Evolutionary conservation across 1,139 yeast genomes (phyloP).

Genomic region (Saccharomyces hybrid): DNA sequence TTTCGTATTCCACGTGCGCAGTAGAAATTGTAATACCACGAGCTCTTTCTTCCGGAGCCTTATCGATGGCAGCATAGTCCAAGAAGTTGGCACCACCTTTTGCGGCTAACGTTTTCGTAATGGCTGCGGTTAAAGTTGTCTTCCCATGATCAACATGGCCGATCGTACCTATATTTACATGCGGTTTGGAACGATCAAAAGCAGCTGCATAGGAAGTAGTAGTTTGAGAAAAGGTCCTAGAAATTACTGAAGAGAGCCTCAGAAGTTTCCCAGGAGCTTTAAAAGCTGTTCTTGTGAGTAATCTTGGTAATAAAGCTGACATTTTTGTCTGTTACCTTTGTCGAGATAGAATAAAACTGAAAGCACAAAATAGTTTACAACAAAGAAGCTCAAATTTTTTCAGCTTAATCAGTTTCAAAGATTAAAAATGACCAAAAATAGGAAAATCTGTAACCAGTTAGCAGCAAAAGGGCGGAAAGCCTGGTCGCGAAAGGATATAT

Average conservation of each 20-base stretch:
- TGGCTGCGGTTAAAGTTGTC: constrained; percentile 96
- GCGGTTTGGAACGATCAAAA: constrained; percentile 90
- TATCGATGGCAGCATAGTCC: constrained; percentile 90
- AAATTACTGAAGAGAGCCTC: constrained; percentile 1
- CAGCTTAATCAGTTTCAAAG: neutral
- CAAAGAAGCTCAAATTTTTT: neutral
- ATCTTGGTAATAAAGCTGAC: neutral
- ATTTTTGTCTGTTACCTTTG: neutral
- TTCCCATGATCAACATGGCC: constrained; percentile 99
- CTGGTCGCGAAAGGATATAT: neutral
- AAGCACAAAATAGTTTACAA: neutral
- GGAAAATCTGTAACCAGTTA: neutral
- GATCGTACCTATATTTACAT: constrained; percentile 90
- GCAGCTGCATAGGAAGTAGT: constrained; percentile 43
- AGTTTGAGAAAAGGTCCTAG: constrained; percentile 6
- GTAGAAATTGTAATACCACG: constrained; percentile 98
- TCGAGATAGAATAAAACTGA: neutral
- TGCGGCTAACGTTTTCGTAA: constrained; percentile 85
- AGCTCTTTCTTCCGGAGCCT: constrained; percentile 99
- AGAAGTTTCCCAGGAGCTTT: neutral
- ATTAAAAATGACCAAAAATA: neutral
- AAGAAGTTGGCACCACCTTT: constrained; percentile 89
- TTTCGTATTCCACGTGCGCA: constrained; percentile 94
- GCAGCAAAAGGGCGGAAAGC: neutral
- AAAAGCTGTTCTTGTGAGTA: neutral